Evolutionary conservation across 371 early-diverging fungal genomes (phyloP), one percentile per base, ranked within the genome.

Genomic region (Chytridium lagenaria): DNA sequence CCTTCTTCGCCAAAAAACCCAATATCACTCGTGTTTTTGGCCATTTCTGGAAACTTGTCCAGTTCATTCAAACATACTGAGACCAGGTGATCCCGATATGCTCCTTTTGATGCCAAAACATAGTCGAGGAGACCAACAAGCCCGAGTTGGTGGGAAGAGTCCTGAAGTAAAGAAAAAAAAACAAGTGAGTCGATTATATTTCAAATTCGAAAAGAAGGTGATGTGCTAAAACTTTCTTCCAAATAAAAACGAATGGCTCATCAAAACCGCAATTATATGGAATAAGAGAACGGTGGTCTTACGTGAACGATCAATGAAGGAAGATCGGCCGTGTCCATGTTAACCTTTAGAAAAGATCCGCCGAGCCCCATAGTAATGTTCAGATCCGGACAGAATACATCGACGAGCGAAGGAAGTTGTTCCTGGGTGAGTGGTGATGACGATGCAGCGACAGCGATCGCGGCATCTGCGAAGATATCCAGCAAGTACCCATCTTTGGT

Each of bases 301-400:
- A 66, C 66, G 40, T 66, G 38, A 28, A 66, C 66, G 26, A 61
- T 37, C 61, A 61, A 37, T 36, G 30, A 7, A 3, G 30, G 30
- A 5, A 55, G 10, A 5, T 55, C 57, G 5, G 57, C 57, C 7
- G 57, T 10, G 26, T 55, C 57, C 30, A 26, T 30, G 5, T 55
- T 5, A 30, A 55, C 57, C 30, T 55, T 55, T 7, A 55, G 57
- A 55, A 55, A 55, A 23, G 16, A 16, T 10, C 57, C 57, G 16
- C 30, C 57, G 15, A 55, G 23, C 23, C 57, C 57, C 57, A 55
- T 30, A 5, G 57, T 26, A 10, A 55, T 30, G 26, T 66, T 66
- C 66, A 66, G 44, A 66, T 66, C 66, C 15, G 66, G 66, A 44
- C 66, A 66, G 30, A 66, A 66, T 10, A 66, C 49, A 28, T 66